Base-by-base conservation (phyloP, 257 asterid genomes). In the Jacaranda copaia region DNA sequence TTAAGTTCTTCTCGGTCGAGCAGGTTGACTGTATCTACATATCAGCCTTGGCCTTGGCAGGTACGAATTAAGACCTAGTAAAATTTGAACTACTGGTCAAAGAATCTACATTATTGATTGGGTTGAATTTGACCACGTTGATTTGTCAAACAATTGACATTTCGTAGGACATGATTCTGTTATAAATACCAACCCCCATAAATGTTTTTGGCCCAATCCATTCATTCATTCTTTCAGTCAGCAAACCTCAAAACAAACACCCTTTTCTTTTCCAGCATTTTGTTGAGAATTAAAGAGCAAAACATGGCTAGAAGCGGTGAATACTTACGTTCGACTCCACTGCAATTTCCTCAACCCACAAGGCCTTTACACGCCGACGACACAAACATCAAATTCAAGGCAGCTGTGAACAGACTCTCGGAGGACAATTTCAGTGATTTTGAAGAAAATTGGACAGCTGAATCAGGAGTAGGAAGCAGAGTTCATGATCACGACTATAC, bases 281-380 rank as follows among this genome's bases (percentile, higher is more conserved):
- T 5, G 14, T 7, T 11, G 19, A 53, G 15, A 10, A 4, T 13
- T 52, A 2, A 46, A 9, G 8, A 0, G 4, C 12, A 9, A 48
- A 3, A 48, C 19, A 7, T 53, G 81, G 19, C 75, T 3, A 63
- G 36, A 58, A 38, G 73, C 43, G 38, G 32, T 20, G 77, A 67
- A 40, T 14, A 10, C 3, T 48, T 36, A 4, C 40, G 14, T 55
- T 46, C 38, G 11, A 13, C 59, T 36, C 55, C 10, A 11, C 62
- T 53, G n/a, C 69, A 62, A 9, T 53, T 16, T 13, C 74, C 74
- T 68, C 74, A 48, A 49, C 59, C 74, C 11, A 46, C 73, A 5
- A 46, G 43, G 59, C 73, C 73, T 13, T 46, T 49, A 14, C 15
- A 56, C 3, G 12, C 48, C 11, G 19, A 62, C 59, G 46, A 58